Conservation (phyloP, 176 grass and related monocot genomes). For the Aegilops sharonensis region DNA sequence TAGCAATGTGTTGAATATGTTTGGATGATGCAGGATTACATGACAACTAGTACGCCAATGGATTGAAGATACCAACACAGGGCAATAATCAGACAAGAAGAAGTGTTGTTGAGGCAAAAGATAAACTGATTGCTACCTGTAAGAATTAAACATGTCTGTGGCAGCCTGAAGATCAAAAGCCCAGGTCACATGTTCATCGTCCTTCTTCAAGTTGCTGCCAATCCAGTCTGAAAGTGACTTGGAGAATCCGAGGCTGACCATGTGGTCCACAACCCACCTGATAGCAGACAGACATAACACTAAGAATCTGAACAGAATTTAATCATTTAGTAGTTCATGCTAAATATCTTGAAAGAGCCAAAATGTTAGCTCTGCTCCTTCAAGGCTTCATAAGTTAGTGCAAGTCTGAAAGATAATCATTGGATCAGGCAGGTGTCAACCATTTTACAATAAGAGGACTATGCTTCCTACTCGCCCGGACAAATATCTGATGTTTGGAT, state of each 20-base stretch:
- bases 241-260: conserved; percentile 85
- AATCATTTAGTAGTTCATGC: conserved; percentile 8
- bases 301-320: neutral
- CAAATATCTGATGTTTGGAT: neutral
- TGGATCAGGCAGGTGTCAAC: neutral
- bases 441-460: neutral
- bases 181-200: conserved; percentile 68
- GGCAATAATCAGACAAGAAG: neutral
- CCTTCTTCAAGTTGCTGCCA: conserved; percentile 83
- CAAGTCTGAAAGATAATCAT: neutral
- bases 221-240: conserved; percentile 92
- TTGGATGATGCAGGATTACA: neutral
- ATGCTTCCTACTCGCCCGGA: neutral
- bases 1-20: neutral
- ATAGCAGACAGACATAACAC: conserved; percentile 14
- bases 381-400: neutral
- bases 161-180: conserved; percentile 84
- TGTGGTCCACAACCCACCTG: conserved; percentile 95
- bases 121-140: conserved; percentile 46
- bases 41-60: neutral
- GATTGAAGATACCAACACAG: neutral
- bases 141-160: conserved; percentile 94
- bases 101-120: neutral
- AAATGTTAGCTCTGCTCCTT: neutral
- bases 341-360: neutral